Evolutionary conservation across 768 basidiomycete genomes (phyloP).

Genomic region (Lactarius trivialis): DNA sequence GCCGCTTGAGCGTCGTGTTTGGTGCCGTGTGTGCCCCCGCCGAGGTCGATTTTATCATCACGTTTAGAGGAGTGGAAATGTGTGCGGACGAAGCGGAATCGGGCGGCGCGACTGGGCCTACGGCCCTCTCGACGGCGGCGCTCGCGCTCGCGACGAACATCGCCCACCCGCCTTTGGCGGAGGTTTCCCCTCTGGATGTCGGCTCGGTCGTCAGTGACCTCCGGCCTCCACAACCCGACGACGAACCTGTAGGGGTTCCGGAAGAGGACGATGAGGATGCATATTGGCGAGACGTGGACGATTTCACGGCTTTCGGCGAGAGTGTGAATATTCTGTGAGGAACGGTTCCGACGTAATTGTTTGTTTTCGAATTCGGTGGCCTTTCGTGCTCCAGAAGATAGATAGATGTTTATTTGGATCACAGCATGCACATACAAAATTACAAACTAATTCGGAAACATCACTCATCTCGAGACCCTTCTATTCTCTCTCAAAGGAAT

Average conservation of each 20-base stretch:
- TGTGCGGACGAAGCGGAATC: not conserved
- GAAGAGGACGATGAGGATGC: conserved; percentile 22
- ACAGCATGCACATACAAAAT: not conserved
- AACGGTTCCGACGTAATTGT: not conserved
- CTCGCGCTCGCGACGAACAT: not conserved
- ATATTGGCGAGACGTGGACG: conserved; percentile 22
- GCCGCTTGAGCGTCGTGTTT: conserved; percentile 74
- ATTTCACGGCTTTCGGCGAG: conserved; percentile 5
- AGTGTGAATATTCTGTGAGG: not conserved
- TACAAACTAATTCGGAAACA: not conserved
- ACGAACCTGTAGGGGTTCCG: not conserved
- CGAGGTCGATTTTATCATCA: conserved; percentile 73
- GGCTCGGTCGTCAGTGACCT: conserved; percentile 15
- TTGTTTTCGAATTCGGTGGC: not conserved
- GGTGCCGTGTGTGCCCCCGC: conserved; percentile 51
- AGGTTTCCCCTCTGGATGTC: conserved; percentile 17
- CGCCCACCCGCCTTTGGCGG: conserved; percentile 10
- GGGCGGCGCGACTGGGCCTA: not conserved
- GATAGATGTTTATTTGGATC: not conserved
- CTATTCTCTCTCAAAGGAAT: not conserved
- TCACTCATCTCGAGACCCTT: not conserved
- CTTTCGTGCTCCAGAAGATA: not conserved
- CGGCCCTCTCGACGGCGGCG: not conserved
- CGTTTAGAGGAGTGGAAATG: conserved; percentile 46
- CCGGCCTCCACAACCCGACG: not conserved